Evolutionary conservation across 495 filamentous ascomycete genomes (phyloP), one percentile per base, ranked within the genome.

Genomic region (Peziza echinospora): DNA sequence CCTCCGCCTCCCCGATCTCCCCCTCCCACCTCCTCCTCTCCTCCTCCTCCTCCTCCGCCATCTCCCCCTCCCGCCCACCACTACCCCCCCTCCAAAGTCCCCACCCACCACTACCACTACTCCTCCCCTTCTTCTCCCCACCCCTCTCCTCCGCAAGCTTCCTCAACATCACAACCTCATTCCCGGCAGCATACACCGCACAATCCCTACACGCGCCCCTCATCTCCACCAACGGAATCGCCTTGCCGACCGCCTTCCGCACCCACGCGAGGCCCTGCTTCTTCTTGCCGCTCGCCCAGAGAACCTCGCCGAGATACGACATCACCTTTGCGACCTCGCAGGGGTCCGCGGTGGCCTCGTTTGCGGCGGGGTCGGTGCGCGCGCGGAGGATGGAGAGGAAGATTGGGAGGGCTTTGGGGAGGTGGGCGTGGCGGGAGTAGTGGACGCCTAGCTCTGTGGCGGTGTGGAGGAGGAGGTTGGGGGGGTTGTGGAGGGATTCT

Each of bases 261-360:
- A 79, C 89, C 85, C 86, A 93, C 45, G 71, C 71, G 7, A 94
- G 67, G 0, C 83, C 85, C 46, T 76, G 71, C 39, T 78, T 71
- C 25, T 68, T 67, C 28, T 58, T 54, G 23, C 60, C 51, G 21
- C 51, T 53, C 1, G 84, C 72, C 64, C 79, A 96, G 42, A 97
- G 62, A 50, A 96, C 85, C 65, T 97, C 89, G 46, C 87, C 91
- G 47, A 97, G 84, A 62, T 93, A 84, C 17, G 80, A 70, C 75
- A 85, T 81, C 3, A 93, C 63, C 5, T 71, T 80, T 3, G 84
- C 84, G 59, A 93, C 83, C 44, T 84, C 79, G 67, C 89, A 93
- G 24, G 69, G 62, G 45, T 80, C 75, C 22, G 64, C 63, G 0
- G 69, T 47, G 24, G 71, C 70, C 26, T 1, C 7, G 17, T 28